Conservation (phyloP, 768 basidiomycete genomes). For the Auriscalpium orientale region DNA sequence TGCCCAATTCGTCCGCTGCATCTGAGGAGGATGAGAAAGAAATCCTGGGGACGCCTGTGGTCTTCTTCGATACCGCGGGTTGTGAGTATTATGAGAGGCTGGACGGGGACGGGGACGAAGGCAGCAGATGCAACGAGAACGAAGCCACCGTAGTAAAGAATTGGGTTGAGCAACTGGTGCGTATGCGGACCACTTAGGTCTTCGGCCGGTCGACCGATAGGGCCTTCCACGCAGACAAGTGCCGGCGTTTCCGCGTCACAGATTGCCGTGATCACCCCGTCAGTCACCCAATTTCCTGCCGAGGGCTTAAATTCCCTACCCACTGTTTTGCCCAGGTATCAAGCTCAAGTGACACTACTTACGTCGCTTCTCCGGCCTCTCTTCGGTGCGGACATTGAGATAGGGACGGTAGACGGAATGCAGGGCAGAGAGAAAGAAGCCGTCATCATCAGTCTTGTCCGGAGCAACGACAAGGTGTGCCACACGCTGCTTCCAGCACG, state of each 20-base stretch:
- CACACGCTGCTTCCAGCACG: not conserved
- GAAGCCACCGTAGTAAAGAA: constrained; percentile 79
- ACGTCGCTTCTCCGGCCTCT: constrained; percentile 65
- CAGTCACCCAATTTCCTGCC: constrained; percentile 16
- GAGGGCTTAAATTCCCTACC: not conserved
- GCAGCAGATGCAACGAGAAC: constrained; percentile 90
- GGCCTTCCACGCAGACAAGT: constrained; percentile 34
- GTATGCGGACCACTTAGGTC: constrained; percentile 12
- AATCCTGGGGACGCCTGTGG: constrained; percentile 64
- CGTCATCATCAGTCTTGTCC: constrained; percentile 84
- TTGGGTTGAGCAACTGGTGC: constrained; percentile 77
- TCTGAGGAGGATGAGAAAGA: constrained; percentile 69
- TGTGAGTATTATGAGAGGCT: constrained; percentile 88
- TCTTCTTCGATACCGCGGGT: constrained; percentile 92
- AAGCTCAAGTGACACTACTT: constrained; percentile 87
- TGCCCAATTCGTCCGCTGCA: constrained; percentile 44
- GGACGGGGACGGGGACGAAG: constrained; percentile 78
- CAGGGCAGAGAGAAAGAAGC: constrained; percentile 97
- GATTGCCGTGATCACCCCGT: constrained; percentile 88
- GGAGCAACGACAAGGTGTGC: constrained; percentile 77
- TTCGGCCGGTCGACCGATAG: not conserved
- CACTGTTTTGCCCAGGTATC: constrained; percentile 52
- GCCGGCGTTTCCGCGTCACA: constrained; percentile 59
- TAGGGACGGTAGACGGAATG: constrained; percentile 95
- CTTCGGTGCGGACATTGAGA: constrained; percentile 69